Conservation (phyloP, 306 rosid species). For the Glycine tomentella region DNA sequence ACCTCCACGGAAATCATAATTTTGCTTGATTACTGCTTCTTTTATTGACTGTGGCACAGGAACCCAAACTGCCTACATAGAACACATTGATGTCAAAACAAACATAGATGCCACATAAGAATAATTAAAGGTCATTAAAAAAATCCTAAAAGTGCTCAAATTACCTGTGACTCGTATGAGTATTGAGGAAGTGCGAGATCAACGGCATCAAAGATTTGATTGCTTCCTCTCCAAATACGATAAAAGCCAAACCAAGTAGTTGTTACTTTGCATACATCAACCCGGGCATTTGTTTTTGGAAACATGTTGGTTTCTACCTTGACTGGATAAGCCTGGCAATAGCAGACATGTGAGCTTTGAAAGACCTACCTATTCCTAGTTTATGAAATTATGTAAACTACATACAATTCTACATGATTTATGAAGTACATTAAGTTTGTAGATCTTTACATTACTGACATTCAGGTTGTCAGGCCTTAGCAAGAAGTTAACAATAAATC, state of each 20-base stretch:
- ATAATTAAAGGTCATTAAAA: conserved; percentile 23
- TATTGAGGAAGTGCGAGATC: conserved; percentile 81
- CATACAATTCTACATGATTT: not conserved
- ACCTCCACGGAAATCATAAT: conserved; percentile 88
- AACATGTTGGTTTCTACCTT: conserved; percentile 47
- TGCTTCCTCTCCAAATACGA: conserved; percentile 73
- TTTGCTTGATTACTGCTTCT: conserved; percentile 60
- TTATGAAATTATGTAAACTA: not conserved
- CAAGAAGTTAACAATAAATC: not conserved
- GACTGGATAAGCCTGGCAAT: conserved; percentile 75
- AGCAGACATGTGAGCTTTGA: conserved; percentile 29
- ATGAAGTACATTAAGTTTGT: not conserved
- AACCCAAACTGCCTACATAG: conserved; percentile 88
- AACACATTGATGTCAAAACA: conserved; percentile 26
- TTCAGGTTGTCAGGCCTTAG: not conserved
- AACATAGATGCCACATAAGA: conserved; percentile 29
- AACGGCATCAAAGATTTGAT: conserved; percentile 68
- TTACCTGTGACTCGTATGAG: conserved; percentile 80
- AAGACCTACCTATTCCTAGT: not conserved
- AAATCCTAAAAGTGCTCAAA: conserved; percentile 9
- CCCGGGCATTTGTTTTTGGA: conserved; percentile 68
- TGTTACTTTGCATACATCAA: conserved; percentile 76
- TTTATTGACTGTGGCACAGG: conserved; percentile 78
- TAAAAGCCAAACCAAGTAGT: conserved; percentile 92
- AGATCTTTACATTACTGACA: not conserved